Conservation (phyloP, 345 rosid species). For the Angophora floribunda region DNA sequence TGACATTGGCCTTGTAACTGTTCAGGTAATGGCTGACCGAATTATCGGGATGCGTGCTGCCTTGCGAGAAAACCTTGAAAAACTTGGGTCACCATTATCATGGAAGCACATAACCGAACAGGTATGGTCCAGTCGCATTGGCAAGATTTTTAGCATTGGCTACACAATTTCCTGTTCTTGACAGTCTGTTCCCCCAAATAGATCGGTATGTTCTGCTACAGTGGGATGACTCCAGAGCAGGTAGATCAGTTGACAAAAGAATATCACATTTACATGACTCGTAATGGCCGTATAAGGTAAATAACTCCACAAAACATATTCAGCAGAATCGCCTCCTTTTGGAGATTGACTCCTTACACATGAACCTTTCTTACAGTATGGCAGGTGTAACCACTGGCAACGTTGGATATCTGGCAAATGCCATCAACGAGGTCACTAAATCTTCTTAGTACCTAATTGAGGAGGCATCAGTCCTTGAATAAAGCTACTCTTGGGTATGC, state of each 20-base stretch:
- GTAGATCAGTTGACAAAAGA: slow-evolving; percentile 74
- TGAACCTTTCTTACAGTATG: slow-evolving; percentile 41
- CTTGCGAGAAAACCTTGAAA: slow-evolving; percentile 73
- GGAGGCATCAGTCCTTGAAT: not conserved
- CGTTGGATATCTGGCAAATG: slow-evolving; percentile 79
- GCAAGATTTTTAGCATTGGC: not conserved
- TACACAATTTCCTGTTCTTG: not conserved
- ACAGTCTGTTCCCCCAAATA: slow-evolving; percentile 11
- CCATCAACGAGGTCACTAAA: slow-evolving; percentile 72
- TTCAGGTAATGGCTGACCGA: slow-evolving; percentile 90
- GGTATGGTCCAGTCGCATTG: slow-evolving; percentile 14
- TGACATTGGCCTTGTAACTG: not conserved
- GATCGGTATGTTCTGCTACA: slow-evolving; percentile 98
- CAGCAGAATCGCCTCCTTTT: not conserved
- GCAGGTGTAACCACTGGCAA: slow-evolving; percentile 86
- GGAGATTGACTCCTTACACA: not conserved
- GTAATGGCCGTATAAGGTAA: slow-evolving; percentile 93
- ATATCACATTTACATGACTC: slow-evolving; percentile 83
- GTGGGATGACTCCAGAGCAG: slow-evolving; percentile 89
- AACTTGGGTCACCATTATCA: slow-evolving; percentile 63
- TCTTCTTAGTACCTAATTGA: slow-evolving; percentile 10
- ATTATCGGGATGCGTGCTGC: slow-evolving; percentile 84
- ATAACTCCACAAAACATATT: not conserved
- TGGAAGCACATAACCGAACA: slow-evolving; percentile 95
- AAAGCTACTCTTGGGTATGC: not conserved